Conservation (phyloP, 768 basidiomycete species). For the Sarcomyxa edulis region DNA sequence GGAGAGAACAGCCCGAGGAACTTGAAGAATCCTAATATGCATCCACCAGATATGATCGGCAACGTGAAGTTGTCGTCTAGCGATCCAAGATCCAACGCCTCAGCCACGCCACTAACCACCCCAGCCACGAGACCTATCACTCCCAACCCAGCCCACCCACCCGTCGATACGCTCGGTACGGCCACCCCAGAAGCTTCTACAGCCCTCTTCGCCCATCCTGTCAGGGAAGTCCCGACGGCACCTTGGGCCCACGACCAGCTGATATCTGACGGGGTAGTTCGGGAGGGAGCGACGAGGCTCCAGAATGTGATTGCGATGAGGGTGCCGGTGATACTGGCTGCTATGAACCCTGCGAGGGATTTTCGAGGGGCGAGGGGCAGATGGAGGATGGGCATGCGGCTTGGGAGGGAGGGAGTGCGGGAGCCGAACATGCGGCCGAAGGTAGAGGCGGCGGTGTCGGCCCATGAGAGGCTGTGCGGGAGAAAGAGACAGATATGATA, state of each 20-base stretch:
- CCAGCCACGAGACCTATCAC: conserved; percentile 63
- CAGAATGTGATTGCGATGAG: conserved; percentile 67
- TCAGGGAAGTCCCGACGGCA: conserved; percentile 33
- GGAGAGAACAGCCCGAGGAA: neutral
- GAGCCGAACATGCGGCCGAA: conserved; percentile 81
- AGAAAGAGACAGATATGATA: conserved; percentile 4
- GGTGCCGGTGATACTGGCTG: conserved; percentile 70
- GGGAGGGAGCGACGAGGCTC: conserved; percentile 51
- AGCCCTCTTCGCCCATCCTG: conserved; percentile 2
- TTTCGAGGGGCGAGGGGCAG: conserved; percentile 79
- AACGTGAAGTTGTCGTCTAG: conserved; percentile 89
- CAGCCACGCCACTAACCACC: conserved; percentile 78
- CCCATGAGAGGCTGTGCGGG: conserved; percentile 78
- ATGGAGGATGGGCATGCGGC: conserved; percentile 34
- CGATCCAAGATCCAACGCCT: conserved; percentile 81
- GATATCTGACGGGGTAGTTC: conserved; percentile 26
- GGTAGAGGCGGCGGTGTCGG: conserved; percentile 91
- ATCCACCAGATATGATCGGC: conserved; percentile 81
- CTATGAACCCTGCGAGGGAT: conserved; percentile 79
- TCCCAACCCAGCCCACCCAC: conserved; percentile 47
- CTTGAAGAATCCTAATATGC: conserved; percentile 33
- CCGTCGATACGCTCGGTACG: conserved; percentile 14
- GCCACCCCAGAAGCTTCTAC: conserved; percentile 5
- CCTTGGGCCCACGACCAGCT: conserved; percentile 57
- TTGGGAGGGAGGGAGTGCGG: conserved; percentile 50